Evolutionary conservation across 2,329 filamentous ascomycete genomes (phyloP).

Genomic region (Meredithiella fracta): DNA sequence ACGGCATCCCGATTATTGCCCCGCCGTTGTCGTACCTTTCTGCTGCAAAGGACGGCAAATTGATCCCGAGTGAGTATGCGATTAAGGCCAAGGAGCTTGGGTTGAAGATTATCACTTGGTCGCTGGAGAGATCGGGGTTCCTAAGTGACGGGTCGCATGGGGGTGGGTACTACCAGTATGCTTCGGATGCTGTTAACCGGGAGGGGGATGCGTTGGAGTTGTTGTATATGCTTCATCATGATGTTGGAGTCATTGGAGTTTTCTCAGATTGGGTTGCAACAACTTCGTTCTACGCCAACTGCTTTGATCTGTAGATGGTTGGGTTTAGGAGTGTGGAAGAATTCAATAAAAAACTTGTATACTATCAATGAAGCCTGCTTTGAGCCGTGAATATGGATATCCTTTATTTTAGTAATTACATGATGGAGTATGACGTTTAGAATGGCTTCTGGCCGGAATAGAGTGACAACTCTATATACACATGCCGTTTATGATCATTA

Average conservation of each 20-base stretch:
- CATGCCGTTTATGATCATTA: slow-evolving; percentile 23
- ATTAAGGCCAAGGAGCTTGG: slow-evolving; percentile 41
- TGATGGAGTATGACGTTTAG: background rate
- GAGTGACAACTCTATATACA: slow-evolving; percentile 28
- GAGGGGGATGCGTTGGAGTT: slow-evolving; percentile 52
- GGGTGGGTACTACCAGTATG: slow-evolving; percentile 40
- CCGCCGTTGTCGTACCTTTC: slow-evolving; percentile 49
- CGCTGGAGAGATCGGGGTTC: slow-evolving; percentile 48
- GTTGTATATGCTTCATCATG: slow-evolving; percentile 44
- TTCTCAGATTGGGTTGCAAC: slow-evolving; percentile 57
- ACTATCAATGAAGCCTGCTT: too few relatives aligned
- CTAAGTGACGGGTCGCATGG: slow-evolving; percentile 32
- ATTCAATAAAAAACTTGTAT: too few relatives aligned
- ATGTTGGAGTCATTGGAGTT: slow-evolving; percentile 44
- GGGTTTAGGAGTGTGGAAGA: background rate
- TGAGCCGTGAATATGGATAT: background rate
- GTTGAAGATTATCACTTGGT: slow-evolving; percentile 52
- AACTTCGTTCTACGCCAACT: slow-evolving; percentile 56
- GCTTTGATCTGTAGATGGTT: slow-evolving; percentile 30
- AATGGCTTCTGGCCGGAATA: slow-evolving; percentile 28
- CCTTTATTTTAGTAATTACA: background rate
- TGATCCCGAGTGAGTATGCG: slow-evolving; percentile 49
- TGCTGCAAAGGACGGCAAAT: slow-evolving; percentile 32
- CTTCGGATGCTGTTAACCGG: slow-evolving; percentile 37
- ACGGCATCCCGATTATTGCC: slow-evolving; percentile 45